Evolutionary conservation across 2,329 filamentous ascomycete species (phyloP).

Genomic region (Colletotrichum lentis): DNA sequence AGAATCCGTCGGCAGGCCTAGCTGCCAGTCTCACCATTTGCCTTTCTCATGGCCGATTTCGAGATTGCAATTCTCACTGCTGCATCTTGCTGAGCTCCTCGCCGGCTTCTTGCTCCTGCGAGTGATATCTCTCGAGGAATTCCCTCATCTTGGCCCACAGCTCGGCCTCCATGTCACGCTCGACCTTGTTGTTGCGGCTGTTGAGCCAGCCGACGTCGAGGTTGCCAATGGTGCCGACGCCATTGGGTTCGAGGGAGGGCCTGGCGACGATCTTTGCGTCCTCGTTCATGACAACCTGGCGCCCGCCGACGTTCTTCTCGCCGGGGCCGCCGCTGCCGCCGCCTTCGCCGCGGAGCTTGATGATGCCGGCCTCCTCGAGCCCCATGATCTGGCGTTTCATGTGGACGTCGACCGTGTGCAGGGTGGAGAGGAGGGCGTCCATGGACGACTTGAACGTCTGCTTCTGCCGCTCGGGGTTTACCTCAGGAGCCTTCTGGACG

Average conservation of each 20-base stretch:
- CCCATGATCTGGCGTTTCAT: conserved; percentile 80
- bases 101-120: conserved; percentile 11
- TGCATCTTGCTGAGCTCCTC: conserved; percentile 38
- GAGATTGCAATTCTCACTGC: conserved; percentile 7
- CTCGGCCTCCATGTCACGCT: conserved; percentile 84
- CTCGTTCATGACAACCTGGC: conserved; percentile 40
- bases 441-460: conserved; percentile 66
- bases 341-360: conserved; percentile 57
- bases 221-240: conserved; percentile 62
- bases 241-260: conserved; percentile 61
- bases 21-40: not conserved
- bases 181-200: conserved; percentile 81
- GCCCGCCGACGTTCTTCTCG: conserved; percentile 28
- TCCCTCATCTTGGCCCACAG: conserved; percentile 65
- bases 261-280: conserved; percentile 41
- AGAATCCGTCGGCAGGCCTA: not conserved
- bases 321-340: not conserved
- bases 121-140: conserved; percentile 47
- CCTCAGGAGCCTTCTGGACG: conserved; percentile 55
- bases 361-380: conserved; percentile 81
- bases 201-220: conserved; percentile 92
- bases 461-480: conserved; percentile 50
- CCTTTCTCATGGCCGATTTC: not conserved
- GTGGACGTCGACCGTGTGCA: conserved; percentile 78
- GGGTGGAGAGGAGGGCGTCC: conserved; percentile 73